Evolutionary conservation across 2,329 filamentous ascomycete genomes (phyloP), one percentile per base, ranked within the genome.

Genomic region (Aureobasidium melanogenum): DNA sequence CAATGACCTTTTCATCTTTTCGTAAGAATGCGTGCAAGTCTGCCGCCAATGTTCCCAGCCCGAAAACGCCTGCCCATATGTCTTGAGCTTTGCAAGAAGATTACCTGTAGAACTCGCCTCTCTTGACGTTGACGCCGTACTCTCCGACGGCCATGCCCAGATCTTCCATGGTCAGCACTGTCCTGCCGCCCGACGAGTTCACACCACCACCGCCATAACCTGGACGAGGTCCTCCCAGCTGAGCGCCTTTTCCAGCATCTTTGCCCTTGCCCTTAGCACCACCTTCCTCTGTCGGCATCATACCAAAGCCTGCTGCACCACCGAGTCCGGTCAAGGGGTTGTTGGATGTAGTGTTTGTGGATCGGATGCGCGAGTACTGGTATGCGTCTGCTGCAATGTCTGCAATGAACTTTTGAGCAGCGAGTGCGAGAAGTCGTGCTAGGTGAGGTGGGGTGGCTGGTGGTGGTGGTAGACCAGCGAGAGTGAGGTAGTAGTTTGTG

Each of bases 361-460:
- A 89, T 43, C 94, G 88, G 70, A 99, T 97, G 58, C 93, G 90
- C 64, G 88, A 91, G 80, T 97, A 97, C 76, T 99, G 94, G 75
- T 99, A 99, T 2, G 94, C 91, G 74, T 99, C 94, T 62, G 94
- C 92, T 1, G 94, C 94, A 66, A 99, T 91, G 74, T 99, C 94
- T 63, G 94, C 92, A 69, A 99, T 89, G 80, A 99, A 99, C 73
- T 99, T 99, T 72, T 99, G 94, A 0, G 94, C 96, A n/a, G 94
- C 94, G 9, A 99, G 88, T 2, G 94, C 93, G 46, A 99, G 88
- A 3, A 99, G 88, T 51, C 93, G 91, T 24, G 93, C 91, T 30
- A 99, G 88, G 62, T 92, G 90, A 22, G 88, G 88, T 69, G 96
- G 91, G 57, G 91, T 96, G 69, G 94, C 88, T 0, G 91, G 92